phyloP scores from a whole-genome alignment of 2,329 filamentous ascomycete species.

The Arthrobotrys conoides region DNA sequence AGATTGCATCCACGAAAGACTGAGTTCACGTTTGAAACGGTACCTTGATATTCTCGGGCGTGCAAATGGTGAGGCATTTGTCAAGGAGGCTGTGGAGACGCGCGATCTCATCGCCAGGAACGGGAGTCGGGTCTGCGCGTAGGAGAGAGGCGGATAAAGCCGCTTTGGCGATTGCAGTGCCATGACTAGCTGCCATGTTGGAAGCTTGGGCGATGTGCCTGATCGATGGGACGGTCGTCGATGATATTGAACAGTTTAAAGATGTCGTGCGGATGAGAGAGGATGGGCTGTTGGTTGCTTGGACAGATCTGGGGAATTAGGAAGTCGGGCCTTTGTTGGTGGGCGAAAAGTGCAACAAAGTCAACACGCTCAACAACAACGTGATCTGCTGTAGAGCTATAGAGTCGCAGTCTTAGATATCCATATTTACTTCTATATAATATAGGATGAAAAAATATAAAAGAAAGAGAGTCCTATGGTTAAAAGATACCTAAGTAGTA shows the following conservation, averaged over 20 bases:
- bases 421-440: too few relatives aligned
- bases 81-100: slow-evolving; percentile 78
- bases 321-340: slow-evolving; percentile 20
- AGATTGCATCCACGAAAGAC: slow-evolving; percentile 62
- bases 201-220: not conserved
- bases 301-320: not conserved
- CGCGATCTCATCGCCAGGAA: slow-evolving; percentile 78
- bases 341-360: slow-evolving; percentile 10
- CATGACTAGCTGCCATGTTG: slow-evolving; percentile 54
- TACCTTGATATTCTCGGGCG: slow-evolving; percentile 89
- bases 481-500: not conserved
- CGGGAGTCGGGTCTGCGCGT: slow-evolving; percentile 79
- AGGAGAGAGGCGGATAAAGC: slow-evolving; percentile 81
- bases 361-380: not conserved
- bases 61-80: slow-evolving; percentile 78
- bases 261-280: slow-evolving; percentile 9
- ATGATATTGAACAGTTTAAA: not conserved
- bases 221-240: slow-evolving; percentile 4
- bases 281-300: not conserved
- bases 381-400: not conserved
- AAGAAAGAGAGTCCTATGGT: not conserved
- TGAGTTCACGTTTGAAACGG: slow-evolving; percentile 69
- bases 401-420: not conserved
- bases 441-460: not conserved
- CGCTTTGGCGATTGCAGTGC: slow-evolving; percentile 80